These are phyloP conservation scores for Fraxinus quadrangulata DNA, from an alignment of 257 asterid species.

Conservation along the genomic window DNA sequence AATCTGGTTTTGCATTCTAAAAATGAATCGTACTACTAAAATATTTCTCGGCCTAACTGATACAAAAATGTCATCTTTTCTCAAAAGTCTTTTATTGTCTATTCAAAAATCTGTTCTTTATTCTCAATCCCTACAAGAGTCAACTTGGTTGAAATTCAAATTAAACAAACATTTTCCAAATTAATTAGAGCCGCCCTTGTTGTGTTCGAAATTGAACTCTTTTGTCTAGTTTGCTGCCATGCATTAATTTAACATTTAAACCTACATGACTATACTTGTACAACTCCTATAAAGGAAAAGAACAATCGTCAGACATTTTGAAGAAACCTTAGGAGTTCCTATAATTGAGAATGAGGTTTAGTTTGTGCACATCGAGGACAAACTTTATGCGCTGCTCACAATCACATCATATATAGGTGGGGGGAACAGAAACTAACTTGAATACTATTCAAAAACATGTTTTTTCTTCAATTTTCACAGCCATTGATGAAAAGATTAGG, in stretches of 20 bases:
- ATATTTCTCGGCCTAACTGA: not conserved
- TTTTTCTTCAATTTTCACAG: too few relatives aligned
- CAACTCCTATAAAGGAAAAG: not conserved
- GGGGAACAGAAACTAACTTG: too few relatives aligned
- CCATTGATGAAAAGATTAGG: too few relatives aligned
- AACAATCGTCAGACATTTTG: not conserved
- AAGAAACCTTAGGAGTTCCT: not conserved
- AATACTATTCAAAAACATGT: too few relatives aligned
- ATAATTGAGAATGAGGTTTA: not conserved
- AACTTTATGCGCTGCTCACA: too few relatives aligned
- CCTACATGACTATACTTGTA: not conserved
- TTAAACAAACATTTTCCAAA: not conserved
- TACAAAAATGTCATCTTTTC: not conserved
- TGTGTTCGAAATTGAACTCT: not conserved
- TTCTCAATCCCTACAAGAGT: not conserved
- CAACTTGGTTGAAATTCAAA: not conserved
- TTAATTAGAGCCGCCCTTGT: not conserved
- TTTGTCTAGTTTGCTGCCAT: constrained; percentile 1
- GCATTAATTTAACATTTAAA: not conserved
- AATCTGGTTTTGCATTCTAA: not conserved
- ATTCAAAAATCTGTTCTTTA: not conserved
- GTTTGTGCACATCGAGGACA: too few relatives aligned
- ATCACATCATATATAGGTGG: too few relatives aligned
- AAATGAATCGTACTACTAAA: not conserved
- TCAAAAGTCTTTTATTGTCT: not conserved